These are phyloP conservation scores for Mycena epipterygia DNA, from an alignment of 768 basidiomycete species.

Conservation along the genomic window DNA sequence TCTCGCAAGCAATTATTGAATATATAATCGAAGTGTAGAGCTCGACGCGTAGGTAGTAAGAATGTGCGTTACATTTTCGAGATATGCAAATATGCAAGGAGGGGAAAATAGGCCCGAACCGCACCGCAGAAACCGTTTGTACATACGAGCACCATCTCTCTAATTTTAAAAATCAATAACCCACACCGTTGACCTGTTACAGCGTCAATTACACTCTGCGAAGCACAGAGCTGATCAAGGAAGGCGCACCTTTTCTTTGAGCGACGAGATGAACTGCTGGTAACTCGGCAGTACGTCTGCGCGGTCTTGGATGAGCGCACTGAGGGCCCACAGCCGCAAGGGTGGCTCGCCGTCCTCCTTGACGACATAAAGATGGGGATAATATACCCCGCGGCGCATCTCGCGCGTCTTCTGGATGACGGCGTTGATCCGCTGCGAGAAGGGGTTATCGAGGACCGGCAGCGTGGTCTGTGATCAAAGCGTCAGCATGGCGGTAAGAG, in stretches of 20 bases:
- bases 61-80: constrained; percentile 37
- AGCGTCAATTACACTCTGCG: neutral
- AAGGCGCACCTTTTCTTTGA: constrained; percentile 89
- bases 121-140: neutral
- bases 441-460: constrained; percentile 91
- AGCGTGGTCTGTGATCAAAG: constrained; percentile 75
- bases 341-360: constrained; percentile 99
- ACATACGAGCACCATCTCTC: constrained; percentile 18
- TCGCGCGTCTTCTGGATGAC: constrained; percentile 96
- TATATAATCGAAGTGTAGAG: constrained; percentile 19
- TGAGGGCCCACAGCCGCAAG: constrained; percentile 94
- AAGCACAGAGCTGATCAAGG: neutral
- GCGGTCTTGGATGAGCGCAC: constrained; percentile 94
- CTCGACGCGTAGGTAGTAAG: constrained; percentile 6
- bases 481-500: neutral
- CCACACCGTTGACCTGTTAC: constrained; percentile 46
- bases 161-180: constrained; percentile 37
- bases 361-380: constrained; percentile 94
- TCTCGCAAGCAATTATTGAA: constrained; percentile 25
- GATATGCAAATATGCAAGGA: constrained; percentile 23
- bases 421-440: constrained; percentile 96
- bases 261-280: constrained; percentile 90
- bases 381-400: constrained; percentile 92
- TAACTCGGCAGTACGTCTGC: constrained; percentile 96
- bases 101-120: constrained; percentile 10